These are phyloP conservation scores for Suhomyces prunicola DNA, from an alignment of 805 yeast genomes.

Conservation along the genomic window DNA sequence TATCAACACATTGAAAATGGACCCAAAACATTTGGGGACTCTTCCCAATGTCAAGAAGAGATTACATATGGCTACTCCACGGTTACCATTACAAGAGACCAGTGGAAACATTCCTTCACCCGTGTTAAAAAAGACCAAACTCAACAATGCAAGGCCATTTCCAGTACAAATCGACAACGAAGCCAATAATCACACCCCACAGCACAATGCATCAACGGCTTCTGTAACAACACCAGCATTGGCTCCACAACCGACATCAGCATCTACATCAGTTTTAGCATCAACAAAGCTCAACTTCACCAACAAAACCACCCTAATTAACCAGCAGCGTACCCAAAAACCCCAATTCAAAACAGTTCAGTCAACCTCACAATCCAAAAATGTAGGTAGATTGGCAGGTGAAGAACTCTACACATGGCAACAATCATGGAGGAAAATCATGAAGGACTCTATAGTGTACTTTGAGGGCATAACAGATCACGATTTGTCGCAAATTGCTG, in stretches of 20 bases:
- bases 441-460: constrained; percentile 57
- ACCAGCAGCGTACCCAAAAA: not conserved
- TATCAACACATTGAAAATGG: not conserved
- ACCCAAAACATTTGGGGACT: not conserved
- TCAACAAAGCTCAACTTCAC: not conserved
- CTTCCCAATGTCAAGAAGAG: constrained; percentile 9
- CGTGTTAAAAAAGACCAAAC: constrained; percentile 27
- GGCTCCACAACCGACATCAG: not conserved
- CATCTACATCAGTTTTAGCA: not conserved
- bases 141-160: constrained; percentile 10
- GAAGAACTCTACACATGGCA: constrained; percentile 59
- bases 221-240: not conserved
- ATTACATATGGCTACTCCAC: constrained; percentile 7
- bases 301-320: not conserved
- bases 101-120: constrained; percentile 40
- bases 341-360: not conserved
- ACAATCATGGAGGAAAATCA: constrained; percentile 58
- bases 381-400: constrained; percentile 36
- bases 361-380: constrained; percentile 3
- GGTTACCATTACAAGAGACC: constrained; percentile 41
- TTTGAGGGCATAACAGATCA: constrained; percentile 52
- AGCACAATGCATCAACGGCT: not conserved
- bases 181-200: not conserved
- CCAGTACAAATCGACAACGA: not conserved
- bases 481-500: constrained; percentile 33